phyloP scores from a whole-genome alignment of 805 yeast genomes.

The Sugiyamaella floridensis region DNA sequence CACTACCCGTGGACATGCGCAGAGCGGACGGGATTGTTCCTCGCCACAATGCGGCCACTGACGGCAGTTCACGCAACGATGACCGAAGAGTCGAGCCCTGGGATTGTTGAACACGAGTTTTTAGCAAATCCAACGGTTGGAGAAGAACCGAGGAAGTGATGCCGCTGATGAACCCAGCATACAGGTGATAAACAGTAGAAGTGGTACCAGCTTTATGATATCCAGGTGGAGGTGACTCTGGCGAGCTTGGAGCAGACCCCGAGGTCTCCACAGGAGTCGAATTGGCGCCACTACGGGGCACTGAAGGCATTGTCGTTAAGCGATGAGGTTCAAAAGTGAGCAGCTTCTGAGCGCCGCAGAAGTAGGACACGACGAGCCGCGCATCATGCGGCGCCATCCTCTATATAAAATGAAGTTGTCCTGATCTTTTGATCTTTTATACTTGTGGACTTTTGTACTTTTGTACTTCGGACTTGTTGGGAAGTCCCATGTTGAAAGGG shows the following conservation, averaged over 20 bases:
- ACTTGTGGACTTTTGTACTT: no score
- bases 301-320: neutral
- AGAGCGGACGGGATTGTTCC: slow-evolving; percentile 90
- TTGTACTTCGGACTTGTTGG: no score
- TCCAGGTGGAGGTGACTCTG: neutral
- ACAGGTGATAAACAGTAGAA: slow-evolving; percentile 39
- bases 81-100: slow-evolving; percentile 20
- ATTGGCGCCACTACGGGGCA: neutral
- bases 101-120: slow-evolving; percentile 75
- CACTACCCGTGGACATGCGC: slow-evolving; percentile 87
- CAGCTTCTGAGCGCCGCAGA: neutral
- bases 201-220: neutral
- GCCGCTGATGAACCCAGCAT: slow-evolving; percentile 84
- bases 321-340: neutral
- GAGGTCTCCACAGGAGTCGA: neutral
- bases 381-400: no score
- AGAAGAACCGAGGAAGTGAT: slow-evolving; percentile 68
- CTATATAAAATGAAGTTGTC: no score
- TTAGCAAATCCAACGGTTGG: slow-evolving; percentile 85
- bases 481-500: no score
- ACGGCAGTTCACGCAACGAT: slow-evolving; percentile 19
- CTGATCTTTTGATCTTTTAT: no score
- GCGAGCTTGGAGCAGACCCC: neutral
- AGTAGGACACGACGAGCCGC: no score
- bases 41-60: slow-evolving; percentile 62